These are phyloP conservation scores for Populus tremula DNA, from an alignment of 345 rosid species.

Conservation along the genomic window DNA sequence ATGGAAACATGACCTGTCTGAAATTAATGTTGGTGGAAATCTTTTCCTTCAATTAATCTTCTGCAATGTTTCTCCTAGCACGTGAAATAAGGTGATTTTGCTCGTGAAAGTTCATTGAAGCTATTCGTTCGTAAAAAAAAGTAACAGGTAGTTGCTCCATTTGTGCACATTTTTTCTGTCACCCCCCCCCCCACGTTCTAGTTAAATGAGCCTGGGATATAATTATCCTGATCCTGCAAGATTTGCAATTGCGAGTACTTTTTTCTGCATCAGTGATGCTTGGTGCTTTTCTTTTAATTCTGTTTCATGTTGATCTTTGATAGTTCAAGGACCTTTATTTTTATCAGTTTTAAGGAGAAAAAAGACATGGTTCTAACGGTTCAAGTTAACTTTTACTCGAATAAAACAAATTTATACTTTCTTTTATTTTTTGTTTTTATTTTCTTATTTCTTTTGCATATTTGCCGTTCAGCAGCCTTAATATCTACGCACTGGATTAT, in stretches of 20 bases:
- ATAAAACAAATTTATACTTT: neutral
- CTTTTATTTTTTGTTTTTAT: neutral
- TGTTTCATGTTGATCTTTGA: neutral
- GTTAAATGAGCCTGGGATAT: neutral
- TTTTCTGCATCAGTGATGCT: neutral
- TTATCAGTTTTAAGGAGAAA: neutral
- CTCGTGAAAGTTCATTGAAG: no score
- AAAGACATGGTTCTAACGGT: neutral
- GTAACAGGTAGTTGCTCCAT: no score
- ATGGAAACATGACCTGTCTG: neutral
- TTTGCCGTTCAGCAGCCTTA: neutral
- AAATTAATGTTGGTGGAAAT: neutral
- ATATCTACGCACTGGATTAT: neutral
- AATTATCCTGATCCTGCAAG: neutral
- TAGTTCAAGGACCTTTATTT: neutral
- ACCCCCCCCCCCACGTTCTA: neutral
- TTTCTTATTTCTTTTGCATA: neutral
- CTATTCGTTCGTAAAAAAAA: neutral
- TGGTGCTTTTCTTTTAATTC: neutral
- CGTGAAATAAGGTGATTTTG: neutral
- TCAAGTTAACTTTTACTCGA: neutral
- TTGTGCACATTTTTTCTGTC: neutral
- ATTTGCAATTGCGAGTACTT: neutral
- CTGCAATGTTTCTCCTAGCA: neutral
- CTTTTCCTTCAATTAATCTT: neutral